Base-by-base conservation (phyloP, 768 basidiomycete genomes). In the Hericium coralloides region DNA sequence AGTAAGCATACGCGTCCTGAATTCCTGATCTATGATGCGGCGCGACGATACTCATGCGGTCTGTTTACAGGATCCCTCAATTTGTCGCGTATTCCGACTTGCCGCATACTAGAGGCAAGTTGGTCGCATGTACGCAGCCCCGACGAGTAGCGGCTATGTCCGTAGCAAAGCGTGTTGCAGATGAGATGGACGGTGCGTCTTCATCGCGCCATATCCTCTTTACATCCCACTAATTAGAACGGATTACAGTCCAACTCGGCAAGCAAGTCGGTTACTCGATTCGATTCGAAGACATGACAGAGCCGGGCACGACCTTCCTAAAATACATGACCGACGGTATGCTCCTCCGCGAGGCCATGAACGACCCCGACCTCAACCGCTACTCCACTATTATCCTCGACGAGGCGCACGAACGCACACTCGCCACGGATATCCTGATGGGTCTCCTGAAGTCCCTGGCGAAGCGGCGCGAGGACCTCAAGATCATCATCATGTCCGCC, bases 291-390 rank as follows among this genome's bases (percentile, higher is more conserved):
- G 97, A 98, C 69, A 88, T 93, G 90, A 89, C 95, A 45, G 81
- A 91, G 63, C 75, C 83, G 0, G 88, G 90, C 0, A 89, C 87
- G 36, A 98, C 97, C 0, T 97, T 99, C 72, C 78, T 99, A 61
- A 98, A 97, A 69, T 98, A 99, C 75, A 97, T 98, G 95, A 99
- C 97, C 15, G 97, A 99, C 64, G 97, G 95, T 81, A 97, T 98
- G 94, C 84, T 92, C 55, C 82, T 95, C n/a, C 85, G 94, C 18
- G 94, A 97, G 74, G 94, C 93, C 4, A 99, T 98, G 95, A 92
- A 95, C 71, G 95, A 98, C 71, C 89, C 92, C 9, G 79, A 82
- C 18, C 81, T 98, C 39, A 76, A 79, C 25, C 84, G 94, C 3
- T 99, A 99, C 70, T 95, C 92, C 18, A 98, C 95, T 20, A 94